Base-by-base conservation (phyloP, 768 basidiomycete species). In the Termitomyces sp. region DNA sequence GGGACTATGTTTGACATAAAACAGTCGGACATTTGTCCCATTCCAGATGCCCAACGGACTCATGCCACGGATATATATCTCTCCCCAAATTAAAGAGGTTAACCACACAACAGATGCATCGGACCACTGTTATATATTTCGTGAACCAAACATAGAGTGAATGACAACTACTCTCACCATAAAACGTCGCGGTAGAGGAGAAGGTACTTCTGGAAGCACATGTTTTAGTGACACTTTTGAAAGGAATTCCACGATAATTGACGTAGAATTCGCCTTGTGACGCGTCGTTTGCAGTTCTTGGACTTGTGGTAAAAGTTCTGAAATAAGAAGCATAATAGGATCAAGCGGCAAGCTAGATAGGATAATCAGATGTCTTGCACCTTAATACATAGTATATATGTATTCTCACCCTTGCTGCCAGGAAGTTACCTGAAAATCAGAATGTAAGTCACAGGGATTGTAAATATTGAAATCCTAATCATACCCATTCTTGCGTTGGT, bases 401-500 rank as follows among this genome's bases (percentile, higher is more conserved):
- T 6, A 11, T 12, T 22, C 75, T 69, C 64, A 93, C 93, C 95
- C 95, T 80, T 95, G 93, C 65, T 96, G 92, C 96, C 96, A 98
- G 2, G 95, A 95, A 22, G 90, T 83, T 4, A 94, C 89, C 90
- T 91, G 45, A 49, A 47, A 46, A 20, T 27, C 33, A 58, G 20
- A 11, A 30, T 12, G 54, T 54, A 24, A 56, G 47, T 55, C 9
- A 57, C 48, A 31, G 13, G 47, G 18, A 20, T 50, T 30, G 0
- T 22, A 12, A 12, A 8, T 34, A 52, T 24, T 15, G 20, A 57
- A 39, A 46, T n/a, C 20, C n/a, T n/a, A n/a, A 56, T 24, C 81
- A 57, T 63, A 93, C 94, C 96, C 97, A 99, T 84, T 94, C 93
- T 70, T 97, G 93, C 3, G 94, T 97, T 12, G 97, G 95, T 8